Evolutionary conservation across 257 asterid genomes (phyloP).

Genomic region (Forsythia suspensa): DNA sequence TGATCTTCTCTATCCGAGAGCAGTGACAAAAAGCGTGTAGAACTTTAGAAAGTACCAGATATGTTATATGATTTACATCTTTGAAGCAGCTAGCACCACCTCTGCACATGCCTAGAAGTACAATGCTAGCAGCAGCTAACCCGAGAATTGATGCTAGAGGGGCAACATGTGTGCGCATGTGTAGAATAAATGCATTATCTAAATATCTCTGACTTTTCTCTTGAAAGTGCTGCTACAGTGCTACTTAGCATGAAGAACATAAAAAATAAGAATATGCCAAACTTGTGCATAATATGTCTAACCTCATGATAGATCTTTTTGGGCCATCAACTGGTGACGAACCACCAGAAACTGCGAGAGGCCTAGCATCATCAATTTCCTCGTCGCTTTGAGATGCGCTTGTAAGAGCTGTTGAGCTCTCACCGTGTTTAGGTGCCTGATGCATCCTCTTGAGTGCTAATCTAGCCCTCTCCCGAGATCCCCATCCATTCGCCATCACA

Average conservation of each 20-base stretch:
- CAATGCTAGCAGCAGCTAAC: not conserved
- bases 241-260: not conserved
- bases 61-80: not conserved
- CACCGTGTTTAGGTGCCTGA: conserved; percentile 62
- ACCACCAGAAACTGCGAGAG: conserved; percentile 63
- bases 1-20: not conserved
- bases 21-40: not conserved
- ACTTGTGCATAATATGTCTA: conserved; percentile 20
- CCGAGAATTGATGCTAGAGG: not conserved
- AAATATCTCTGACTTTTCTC: conserved; percentile 3
- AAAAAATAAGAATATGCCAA: not conserved
- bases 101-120: not conserved
- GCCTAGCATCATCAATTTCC: conserved; percentile 57
- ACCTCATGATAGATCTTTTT: conserved; percentile 88
- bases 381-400: conserved; percentile 64
- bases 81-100: not conserved
- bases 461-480: conserved; percentile 82
- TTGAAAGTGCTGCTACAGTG: not conserved
- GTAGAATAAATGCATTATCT: not conserved
- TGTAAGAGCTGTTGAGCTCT: conserved; percentile 50
- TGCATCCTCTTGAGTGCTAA: conserved; percentile 67
- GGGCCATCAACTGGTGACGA: conserved; percentile 71
- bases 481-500: conserved; percentile 94
- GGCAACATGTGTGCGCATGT: not conserved
- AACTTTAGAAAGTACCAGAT: not conserved